Base-by-base conservation (phyloP, 2,329 filamentous ascomycete genomes). In the Onygena corvina region DNA sequence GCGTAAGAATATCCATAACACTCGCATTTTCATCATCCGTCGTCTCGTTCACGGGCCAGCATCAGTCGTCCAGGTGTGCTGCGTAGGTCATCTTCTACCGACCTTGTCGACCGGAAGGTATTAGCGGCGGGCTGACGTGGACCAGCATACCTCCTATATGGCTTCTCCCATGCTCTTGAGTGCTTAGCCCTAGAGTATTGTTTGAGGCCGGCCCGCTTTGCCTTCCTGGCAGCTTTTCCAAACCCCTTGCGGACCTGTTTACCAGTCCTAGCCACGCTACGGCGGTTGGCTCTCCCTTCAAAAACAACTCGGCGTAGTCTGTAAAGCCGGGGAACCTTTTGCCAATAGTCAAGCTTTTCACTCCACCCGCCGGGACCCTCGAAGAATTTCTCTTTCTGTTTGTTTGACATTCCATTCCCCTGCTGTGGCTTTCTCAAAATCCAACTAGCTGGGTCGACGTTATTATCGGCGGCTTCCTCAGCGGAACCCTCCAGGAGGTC, bases 371-470 rank as follows among this genome's bases (percentile, higher is more conserved):
- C 54, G 7, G 62, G 62, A 46, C 66, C 64, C 50, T 68, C 65
- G 44, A 67, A 70, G 55, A 64, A 68, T 3, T 58, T 57, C n/a
- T 62, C 57, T 36, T 57, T 59, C 47, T 70, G 65, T 27, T 59
- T 61, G 6, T 56, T 60, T 3, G 65, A 64, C 51, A 64, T 57
- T 8, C 55, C 57, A 50, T 64, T 60, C 0, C 67, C 67, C 48
- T 69, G 65, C 1, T 65, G 67, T 3, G 67, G 67, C 44, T 59
- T 65, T 35, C 60, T 65, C 31, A 70, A 58, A 25, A 67, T 61
- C 67, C 67, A 70, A 46, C 61, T 61, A 3, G 61, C 63, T 8
- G 67, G 61, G 16, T 70, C 66, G n/a, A 69, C 60, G 27, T 60
- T 57, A 5, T 62, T 62, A 52, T 68, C 66, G 1, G 63, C 63